Evolutionary conservation across 108 stramenopile species (phyloP).

Genomic region (Fragilariopsis cylindrus): DNA sequence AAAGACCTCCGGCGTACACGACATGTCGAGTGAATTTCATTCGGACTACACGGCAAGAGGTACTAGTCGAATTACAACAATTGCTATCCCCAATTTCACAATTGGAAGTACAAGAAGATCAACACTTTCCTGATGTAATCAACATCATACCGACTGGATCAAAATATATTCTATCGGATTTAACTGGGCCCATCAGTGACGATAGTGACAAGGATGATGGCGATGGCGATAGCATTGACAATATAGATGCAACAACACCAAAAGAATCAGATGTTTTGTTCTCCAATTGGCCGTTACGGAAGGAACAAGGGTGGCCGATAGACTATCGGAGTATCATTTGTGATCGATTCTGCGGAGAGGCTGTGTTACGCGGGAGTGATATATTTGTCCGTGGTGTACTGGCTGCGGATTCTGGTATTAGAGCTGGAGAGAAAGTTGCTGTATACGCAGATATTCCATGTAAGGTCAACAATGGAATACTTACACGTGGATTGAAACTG

Average conservation of each 20-base stretch:
- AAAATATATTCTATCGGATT: background rate
- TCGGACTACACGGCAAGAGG: slow-evolving; percentile 41
- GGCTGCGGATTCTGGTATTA: slow-evolving; percentile 58
- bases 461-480: background rate
- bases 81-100: slow-evolving; percentile 19
- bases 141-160: slow-evolving; percentile 11
- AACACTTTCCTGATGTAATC: slow-evolving; percentile 32
- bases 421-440: slow-evolving; percentile 52
- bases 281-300: slow-evolving; percentile 30
- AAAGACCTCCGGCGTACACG: slow-evolving; percentile 45
- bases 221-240: background rate
- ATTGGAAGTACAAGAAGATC: slow-evolving; percentile 6
- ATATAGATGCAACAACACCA: background rate
- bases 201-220: slow-evolving; percentile 3
- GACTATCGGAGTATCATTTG: slow-evolving; percentile 52
- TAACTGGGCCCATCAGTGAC: background rate
- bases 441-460: slow-evolving; percentile 52
- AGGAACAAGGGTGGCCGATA: slow-evolving; percentile 61
- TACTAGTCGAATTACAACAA: slow-evolving; percentile 35
- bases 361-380: slow-evolving; percentile 74
- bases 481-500: slow-evolving; percentile 48
- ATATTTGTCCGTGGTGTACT: slow-evolving; percentile 73
- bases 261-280: slow-evolving; percentile 13
- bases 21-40: slow-evolving; percentile 60
- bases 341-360: slow-evolving; percentile 80